phyloP scores from a whole-genome alignment of 2,329 filamentous ascomycete genomes.

The Xylariales sp. region DNA sequence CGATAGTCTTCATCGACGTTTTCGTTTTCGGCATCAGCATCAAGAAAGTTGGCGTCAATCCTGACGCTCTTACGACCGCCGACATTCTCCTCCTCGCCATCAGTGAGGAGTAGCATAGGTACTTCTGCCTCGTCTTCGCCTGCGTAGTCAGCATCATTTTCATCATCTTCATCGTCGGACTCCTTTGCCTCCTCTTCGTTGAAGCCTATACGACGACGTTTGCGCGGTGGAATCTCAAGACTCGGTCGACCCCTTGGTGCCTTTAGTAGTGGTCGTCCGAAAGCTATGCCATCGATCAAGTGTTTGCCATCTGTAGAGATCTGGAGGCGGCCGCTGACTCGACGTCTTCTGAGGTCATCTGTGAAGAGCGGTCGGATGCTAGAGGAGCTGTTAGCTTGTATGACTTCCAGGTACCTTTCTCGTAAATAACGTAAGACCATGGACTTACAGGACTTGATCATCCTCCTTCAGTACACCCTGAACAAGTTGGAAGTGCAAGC shows the following conservation, averaged over 20 bases:
- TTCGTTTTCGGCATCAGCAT: constrained; percentile 15
- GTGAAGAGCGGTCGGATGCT: constrained; percentile 76
- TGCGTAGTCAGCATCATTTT: constrained; percentile 27
- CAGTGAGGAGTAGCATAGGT: constrained; percentile 28
- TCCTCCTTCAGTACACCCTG: constrained; percentile 70
- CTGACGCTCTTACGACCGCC: constrained; percentile 19
- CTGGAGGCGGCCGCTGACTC: constrained; percentile 73
- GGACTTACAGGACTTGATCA: constrained; percentile 71
- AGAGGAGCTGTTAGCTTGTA: background rate
- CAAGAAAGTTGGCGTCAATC: constrained; percentile 25
- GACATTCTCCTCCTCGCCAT: constrained; percentile 18
- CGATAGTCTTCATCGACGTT: constrained; percentile 3
- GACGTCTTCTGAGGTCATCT: constrained; percentile 68
- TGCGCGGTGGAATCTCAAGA: constrained; percentile 69
- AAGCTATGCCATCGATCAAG: constrained; percentile 79
- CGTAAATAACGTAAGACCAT: too few species aligned
- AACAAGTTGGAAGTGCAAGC: constrained; percentile 77
- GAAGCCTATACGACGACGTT: constrained; percentile 53
- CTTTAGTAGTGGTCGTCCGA: constrained; percentile 68
- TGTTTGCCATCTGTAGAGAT: constrained; percentile 75
- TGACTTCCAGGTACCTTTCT: too few species aligned
- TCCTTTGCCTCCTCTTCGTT: constrained; percentile 25
- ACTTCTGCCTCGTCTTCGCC: constrained; percentile 29
- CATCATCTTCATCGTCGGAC: constrained; percentile 26
- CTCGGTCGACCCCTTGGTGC: constrained; percentile 56